Evolutionary conservation across 371 early-diverging fungal species (phyloP), one percentile per base, ranked within the genome.

Genomic region (Mortierella sp.): DNA sequence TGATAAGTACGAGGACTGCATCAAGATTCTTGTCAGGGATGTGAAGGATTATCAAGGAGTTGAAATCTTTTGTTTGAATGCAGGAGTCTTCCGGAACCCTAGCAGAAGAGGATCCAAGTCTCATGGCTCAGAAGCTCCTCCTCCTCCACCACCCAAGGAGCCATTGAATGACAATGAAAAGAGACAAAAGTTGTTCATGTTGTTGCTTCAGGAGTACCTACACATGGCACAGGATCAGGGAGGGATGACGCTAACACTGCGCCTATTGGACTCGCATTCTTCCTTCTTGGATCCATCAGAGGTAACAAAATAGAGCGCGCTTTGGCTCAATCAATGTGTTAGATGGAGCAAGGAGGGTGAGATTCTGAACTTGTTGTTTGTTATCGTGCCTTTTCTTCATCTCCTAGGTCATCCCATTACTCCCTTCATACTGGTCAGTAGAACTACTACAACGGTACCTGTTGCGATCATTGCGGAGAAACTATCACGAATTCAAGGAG

Each of bases 381-480:
- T n/a, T n/a, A n/a, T n/a, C 48, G 24, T 47, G 24, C 7, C 24
- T 6, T 57, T 19, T 34, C 22, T 19, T 24, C 48, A 2, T 27
- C n/a, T 43, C 41, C 37, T 59, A 90, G 90, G 87, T 90, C 17
- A 71, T 92, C 54, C 67, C 83, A 12, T 54, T 82, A 37, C 68
- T 90, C 40, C 91, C 92, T 1, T 83, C 86, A 41, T 78, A 81
- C 40, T 92, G 91, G 92, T 82, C 92, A 0, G 60, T 92, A 22
- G 81, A 86, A 22, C 63, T 84, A 57, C 67, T 91, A 0, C 82
- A 84, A 55, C 70, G 82, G 14, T 92, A 88, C 52, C 62, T 92
- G 13, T 58, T 80, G 16, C 64, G 83, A 13, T 85, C 90, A 2
- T 48, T 89, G 25, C 78, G 89, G 48, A 79, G 81, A 57, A 82